Evolutionary conservation across 352 stramenopile genomes (phyloP).

Genomic region (Phytophthora fragariaefolia): DNA sequence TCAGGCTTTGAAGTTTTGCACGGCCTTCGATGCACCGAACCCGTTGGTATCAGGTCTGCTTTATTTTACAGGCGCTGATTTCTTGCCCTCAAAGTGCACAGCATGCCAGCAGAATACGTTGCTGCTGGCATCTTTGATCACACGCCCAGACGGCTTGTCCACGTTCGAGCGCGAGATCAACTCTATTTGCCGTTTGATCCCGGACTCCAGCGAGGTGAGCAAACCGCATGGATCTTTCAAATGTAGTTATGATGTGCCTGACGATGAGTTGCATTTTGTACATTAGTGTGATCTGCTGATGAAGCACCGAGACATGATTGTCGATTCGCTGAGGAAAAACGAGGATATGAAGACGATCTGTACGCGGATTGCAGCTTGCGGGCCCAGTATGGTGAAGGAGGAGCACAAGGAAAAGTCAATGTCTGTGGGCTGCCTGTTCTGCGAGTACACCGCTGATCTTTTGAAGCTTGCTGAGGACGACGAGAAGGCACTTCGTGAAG

Average conservation of each 20-base stretch:
- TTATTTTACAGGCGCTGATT: conserved; percentile 47
- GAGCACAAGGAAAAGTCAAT: conserved; percentile 41
- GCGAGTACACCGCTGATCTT: conserved; percentile 78
- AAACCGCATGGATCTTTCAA: background rate
- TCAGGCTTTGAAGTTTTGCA: conserved; percentile 58
- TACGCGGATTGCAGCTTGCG: conserved; percentile 52
- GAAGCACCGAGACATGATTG: conserved; percentile 55
- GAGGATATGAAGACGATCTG: conserved; percentile 64
- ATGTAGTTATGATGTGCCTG: background rate
- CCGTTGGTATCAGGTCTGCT: conserved; percentile 43
- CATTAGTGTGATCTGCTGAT: conserved; percentile 62
- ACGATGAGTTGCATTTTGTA: background rate
- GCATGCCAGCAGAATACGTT: conserved; percentile 68
- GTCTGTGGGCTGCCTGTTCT: conserved; percentile 77
- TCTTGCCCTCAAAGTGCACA: conserved; percentile 54
- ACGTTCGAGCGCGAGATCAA: conserved; percentile 58
- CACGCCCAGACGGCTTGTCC: conserved; percentile 49
- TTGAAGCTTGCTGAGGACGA: conserved; percentile 53
- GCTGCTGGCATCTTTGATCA: conserved; percentile 58
- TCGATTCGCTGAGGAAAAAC: conserved; percentile 58
- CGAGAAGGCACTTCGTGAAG: conserved; percentile 58
- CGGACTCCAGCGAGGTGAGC: conserved; percentile 52
- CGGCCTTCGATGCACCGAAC: conserved; percentile 15
- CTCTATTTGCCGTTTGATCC: conserved; percentile 64
- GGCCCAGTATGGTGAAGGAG: conserved; percentile 12